Evolutionary conservation across 139 green algal genomes (phyloP).

Genomic region (Astrephomene gubernaculifera): DNA sequence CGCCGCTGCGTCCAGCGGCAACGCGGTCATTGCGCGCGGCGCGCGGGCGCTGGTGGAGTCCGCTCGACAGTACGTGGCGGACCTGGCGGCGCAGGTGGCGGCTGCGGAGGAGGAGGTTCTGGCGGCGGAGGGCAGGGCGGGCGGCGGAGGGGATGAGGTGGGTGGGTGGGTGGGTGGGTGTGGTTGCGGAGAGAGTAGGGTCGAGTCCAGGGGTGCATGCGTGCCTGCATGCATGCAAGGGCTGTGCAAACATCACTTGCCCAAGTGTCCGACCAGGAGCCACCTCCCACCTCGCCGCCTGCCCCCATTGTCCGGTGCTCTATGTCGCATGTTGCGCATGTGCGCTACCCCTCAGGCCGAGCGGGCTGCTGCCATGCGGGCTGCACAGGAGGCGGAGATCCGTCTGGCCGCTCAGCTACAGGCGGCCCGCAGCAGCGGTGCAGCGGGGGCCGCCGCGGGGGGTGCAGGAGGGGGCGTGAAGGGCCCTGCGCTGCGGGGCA

Average conservation of each 20-base stretch:
- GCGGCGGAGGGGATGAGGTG: background rate
- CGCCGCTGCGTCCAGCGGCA: background rate
- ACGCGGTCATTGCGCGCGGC: slow-evolving; percentile 7
- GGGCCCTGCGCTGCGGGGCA: background rate
- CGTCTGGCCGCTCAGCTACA: slow-evolving; percentile 1
- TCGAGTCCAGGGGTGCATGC: too few relatives aligned
- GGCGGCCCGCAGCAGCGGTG: background rate
- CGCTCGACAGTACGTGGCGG: slow-evolving; percentile 19
- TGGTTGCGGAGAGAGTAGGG: too few relatives aligned
- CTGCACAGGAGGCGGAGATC: background rate
- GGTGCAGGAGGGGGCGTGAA: background rate
- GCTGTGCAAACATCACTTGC: too few relatives aligned
- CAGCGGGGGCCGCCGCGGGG: background rate
- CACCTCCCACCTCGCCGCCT: too few relatives aligned
- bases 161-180: too few relatives aligned
- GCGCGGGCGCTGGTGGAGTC: slow-evolving; percentile 5
- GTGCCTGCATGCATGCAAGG: too few relatives aligned
- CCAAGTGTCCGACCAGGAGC: too few relatives aligned
- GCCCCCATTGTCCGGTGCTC: too few relatives aligned
- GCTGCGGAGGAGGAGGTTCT: background rate
- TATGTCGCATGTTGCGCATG: too few relatives aligned
- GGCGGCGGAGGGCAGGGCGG: background rate
- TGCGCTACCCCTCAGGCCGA: background rate
- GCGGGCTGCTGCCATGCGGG: background rate
- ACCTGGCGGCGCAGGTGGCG: slow-evolving; percentile 4